A percentile compares a stretch with the other conserved stretches of the same genome.
phyloP scores from a whole-genome alignment of 768 basidiomycete genomes.

The Russula emetica region DNA sequence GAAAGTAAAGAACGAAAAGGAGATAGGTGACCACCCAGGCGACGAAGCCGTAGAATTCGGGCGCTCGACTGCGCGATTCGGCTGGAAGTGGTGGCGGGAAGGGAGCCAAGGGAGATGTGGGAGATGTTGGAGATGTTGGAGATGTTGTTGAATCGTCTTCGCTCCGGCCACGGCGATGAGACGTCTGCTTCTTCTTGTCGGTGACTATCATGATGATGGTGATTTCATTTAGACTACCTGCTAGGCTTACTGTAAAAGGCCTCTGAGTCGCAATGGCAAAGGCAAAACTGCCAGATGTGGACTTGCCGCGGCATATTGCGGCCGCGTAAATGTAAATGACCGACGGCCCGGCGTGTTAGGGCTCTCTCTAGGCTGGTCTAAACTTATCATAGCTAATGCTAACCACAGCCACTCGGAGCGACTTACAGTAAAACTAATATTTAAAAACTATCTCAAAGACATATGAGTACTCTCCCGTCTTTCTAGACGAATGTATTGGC shows the following conservation, averaged over 20 bases:
- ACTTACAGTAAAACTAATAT: not conserved
- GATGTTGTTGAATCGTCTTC: not conserved
- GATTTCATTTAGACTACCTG: not conserved
- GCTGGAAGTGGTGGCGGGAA: slow-evolving; percentile 42
- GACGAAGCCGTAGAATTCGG: slow-evolving; percentile 89
- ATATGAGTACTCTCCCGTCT: not conserved
- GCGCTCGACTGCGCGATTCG: slow-evolving; percentile 59
- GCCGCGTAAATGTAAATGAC: not conserved
- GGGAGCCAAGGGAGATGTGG: slow-evolving; percentile 45
- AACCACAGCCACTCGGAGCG: not conserved
- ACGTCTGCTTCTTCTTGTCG: not conserved
- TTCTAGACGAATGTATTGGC: not conserved
- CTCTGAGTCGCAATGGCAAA: no score
- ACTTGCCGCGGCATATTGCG: not conserved
- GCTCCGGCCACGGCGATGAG: no score
- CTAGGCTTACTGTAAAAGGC: no score
- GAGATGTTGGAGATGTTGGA: slow-evolving; percentile 26
- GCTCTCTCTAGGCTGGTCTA: no score
- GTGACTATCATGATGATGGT: not conserved
- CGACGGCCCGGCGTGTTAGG: not conserved
- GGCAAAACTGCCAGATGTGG: no score
- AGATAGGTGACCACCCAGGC: slow-evolving; percentile 77
- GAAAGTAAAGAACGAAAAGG: slow-evolving; percentile 61
- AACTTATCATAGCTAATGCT: no score
- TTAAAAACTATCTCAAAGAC: no score